phyloP scores from a whole-genome alignment of 208 protist species.

The Crithidia acanthocephali region DNA sequence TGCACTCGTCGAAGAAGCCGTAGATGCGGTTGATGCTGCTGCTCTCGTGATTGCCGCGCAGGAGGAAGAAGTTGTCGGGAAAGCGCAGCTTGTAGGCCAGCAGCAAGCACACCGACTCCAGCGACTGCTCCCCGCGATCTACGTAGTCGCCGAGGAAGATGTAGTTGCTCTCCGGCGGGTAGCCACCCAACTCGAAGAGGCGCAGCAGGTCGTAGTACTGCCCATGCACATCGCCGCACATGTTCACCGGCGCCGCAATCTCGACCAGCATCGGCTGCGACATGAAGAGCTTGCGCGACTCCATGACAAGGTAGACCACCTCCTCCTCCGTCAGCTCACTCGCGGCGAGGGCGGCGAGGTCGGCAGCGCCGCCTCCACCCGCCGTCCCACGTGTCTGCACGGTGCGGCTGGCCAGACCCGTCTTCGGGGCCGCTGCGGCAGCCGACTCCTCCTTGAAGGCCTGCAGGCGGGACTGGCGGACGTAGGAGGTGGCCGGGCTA shows the following conservation, averaged over 20 bases:
- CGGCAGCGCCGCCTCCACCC: background rate
- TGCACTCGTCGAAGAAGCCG: constrained; percentile 92
- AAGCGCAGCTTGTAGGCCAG: constrained; percentile 83
- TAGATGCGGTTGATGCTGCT: constrained; percentile 87
- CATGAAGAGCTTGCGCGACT: constrained; percentile 86
- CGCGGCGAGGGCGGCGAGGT: constrained; percentile 1
- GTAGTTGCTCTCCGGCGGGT: constrained; percentile 67
- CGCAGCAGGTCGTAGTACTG: constrained; percentile 80
- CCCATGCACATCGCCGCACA: constrained; percentile 90
- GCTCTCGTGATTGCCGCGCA: constrained; percentile 93
- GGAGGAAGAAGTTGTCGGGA: constrained; percentile 84
- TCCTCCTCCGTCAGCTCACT: constrained; percentile 73
- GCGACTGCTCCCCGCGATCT: constrained; percentile 90
- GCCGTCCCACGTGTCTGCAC: constrained; percentile 8
- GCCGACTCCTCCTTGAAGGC: constrained; percentile 40
- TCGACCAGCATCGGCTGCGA: constrained; percentile 89
- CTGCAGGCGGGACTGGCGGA: constrained; percentile 48
- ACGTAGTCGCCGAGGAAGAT: constrained; percentile 99
- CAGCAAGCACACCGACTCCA: constrained; percentile 83
- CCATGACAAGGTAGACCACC: constrained; percentile 76
- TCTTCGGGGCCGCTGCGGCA: constrained; percentile 8
- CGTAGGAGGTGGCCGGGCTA: constrained; percentile 38
- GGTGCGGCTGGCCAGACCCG: constrained; percentile 24
- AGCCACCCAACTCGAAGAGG: constrained; percentile 77
- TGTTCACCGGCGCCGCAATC: constrained; percentile 80